Conservation (phyloP, 331 rosid species). For the Arachis monticola region DNA sequence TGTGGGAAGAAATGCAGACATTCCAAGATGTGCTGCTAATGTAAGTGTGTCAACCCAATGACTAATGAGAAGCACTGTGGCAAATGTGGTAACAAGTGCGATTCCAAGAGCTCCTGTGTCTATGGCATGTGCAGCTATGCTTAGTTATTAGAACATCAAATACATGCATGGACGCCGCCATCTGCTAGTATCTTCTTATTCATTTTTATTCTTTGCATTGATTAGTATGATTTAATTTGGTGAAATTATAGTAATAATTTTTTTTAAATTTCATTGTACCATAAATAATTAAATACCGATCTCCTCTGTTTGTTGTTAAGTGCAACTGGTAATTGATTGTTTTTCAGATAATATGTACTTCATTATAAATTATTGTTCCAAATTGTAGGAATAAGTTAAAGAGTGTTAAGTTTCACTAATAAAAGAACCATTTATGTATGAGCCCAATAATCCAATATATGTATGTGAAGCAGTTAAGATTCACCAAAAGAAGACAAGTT, state of each 20-base stretch:
- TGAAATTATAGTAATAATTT: background rate
- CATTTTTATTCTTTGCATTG: constrained; percentile 13
- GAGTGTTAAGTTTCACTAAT: too few species aligned
- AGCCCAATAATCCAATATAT: too few species aligned
- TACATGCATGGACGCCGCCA: constrained; percentile 1
- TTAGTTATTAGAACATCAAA: constrained; percentile 3
- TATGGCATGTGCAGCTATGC: constrained; percentile 82
- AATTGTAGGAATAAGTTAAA: too few species aligned
- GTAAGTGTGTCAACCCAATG: constrained; percentile 58
- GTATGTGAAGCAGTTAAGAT: too few species aligned
- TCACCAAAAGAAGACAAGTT: too few species aligned
- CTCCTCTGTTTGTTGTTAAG: background rate
- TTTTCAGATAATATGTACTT: background rate
- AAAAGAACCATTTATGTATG: too few species aligned
- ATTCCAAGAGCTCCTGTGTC: constrained; percentile 43
- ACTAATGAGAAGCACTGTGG: constrained; percentile 60
- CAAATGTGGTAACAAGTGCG: constrained; percentile 60
- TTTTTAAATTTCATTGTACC: background rate
- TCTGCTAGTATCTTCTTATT: background rate
- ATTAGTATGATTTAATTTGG: background rate
- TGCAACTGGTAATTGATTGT: background rate
- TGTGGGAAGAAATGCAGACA: constrained; percentile 71
- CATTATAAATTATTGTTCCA: background rate
- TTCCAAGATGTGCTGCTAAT: constrained; percentile 63
- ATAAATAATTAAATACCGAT: too few species aligned